Conservation (phyloP, 768 basidiomycete genomes). For the Auricularia heimuer region DNA sequence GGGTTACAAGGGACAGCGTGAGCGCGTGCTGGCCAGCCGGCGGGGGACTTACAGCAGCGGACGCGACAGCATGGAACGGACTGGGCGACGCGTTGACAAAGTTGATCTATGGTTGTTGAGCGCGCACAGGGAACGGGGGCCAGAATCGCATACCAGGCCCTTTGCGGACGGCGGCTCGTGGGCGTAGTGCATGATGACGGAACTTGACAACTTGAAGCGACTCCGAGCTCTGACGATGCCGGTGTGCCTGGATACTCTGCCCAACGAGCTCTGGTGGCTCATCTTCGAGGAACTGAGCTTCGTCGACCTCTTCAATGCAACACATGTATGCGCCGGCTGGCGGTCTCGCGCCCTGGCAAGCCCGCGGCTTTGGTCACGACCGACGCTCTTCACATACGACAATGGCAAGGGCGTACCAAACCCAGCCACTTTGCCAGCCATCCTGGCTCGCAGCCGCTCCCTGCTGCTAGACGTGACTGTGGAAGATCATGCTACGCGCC, state of each 20-base stretch:
- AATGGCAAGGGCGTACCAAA: too few relatives aligned
- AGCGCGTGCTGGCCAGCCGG: neutral
- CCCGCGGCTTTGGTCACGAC: too few relatives aligned
- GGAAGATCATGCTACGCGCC: too few relatives aligned
- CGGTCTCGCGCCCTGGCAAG: too few relatives aligned
- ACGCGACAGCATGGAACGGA: slow-evolving; percentile 85
- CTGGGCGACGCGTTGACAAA: slow-evolving; percentile 92
- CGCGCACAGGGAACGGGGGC: neutral
- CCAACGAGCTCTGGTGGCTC: too few relatives aligned
- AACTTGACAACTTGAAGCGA: neutral
- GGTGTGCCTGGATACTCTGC: neutral
- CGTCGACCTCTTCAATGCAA: too few relatives aligned
- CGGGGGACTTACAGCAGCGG: slow-evolving; percentile 37
- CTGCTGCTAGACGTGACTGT: too few relatives aligned
- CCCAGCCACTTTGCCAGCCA: too few relatives aligned
- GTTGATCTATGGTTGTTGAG: neutral
- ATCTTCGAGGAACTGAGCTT: too few relatives aligned
- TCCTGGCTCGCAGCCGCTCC: too few relatives aligned
- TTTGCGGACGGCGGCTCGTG: neutral
- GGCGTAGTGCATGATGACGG: neutral
- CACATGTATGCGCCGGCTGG: too few relatives aligned
- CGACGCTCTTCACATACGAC: too few relatives aligned
- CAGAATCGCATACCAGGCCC: neutral
- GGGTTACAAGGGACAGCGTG: neutral
- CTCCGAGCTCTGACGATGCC: neutral